phyloP scores from a whole-genome alignment of 139 green algal genomes.

The Volvox reticuliferus region DNA sequence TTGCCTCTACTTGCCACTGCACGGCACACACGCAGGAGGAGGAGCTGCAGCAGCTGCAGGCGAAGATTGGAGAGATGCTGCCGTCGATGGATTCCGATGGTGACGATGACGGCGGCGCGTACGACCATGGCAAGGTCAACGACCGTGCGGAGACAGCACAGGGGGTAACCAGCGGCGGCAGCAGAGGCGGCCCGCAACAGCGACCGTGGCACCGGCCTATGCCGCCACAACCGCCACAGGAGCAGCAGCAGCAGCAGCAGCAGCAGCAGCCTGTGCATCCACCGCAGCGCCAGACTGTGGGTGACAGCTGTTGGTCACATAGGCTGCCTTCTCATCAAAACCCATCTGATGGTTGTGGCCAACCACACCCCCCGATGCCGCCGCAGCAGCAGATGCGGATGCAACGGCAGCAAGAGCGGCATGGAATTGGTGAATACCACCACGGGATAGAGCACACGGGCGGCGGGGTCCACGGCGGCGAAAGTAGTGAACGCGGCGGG shows the following conservation, averaged over 20 bases:
- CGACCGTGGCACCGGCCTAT: background rate
- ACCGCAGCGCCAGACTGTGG: background rate
- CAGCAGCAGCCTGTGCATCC: background rate
- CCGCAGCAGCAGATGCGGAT: background rate
- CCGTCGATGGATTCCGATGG: background rate
- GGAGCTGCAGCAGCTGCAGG: conserved; percentile 16
- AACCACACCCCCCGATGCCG: background rate
- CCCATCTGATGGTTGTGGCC: too few species aligned
- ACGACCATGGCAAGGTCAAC: background rate
- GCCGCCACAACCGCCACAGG: background rate
- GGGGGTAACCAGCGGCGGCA: too few species aligned
- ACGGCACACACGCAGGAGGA: conserved; percentile 39
- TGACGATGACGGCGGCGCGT: background rate
- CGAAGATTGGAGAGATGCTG: background rate
- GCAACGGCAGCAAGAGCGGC: background rate
- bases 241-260: background rate
- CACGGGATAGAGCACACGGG: too few species aligned
- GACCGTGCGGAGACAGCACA: background rate
- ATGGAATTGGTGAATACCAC: background rate
- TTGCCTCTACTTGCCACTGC: too few species aligned
- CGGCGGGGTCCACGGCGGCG: too few species aligned
- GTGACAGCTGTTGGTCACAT: too few species aligned
- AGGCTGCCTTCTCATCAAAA: too few species aligned
- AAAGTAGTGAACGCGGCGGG: too few species aligned
- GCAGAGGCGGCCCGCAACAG: too few species aligned